phyloP scores from a whole-genome alignment of 2,329 filamentous ascomycete genomes.

The Alternaria tenuissima region DNA sequence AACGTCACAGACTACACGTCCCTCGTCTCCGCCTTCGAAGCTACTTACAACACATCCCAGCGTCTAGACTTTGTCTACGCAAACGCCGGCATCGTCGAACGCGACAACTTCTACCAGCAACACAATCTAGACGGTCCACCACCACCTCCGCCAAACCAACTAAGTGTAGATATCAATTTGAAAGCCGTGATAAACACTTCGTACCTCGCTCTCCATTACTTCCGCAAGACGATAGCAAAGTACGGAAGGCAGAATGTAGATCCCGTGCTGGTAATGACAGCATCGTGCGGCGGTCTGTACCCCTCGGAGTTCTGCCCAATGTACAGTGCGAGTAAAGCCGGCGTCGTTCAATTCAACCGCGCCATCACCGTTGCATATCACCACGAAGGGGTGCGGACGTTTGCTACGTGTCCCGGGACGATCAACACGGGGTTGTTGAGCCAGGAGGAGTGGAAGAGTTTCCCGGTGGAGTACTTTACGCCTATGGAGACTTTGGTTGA shows the following conservation, averaged over 20 bases:
- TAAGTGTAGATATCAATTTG: slow-evolving; percentile 50
- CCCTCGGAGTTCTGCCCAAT: slow-evolving; percentile 45
- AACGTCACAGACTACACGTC: slow-evolving; percentile 51
- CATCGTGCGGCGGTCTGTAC: slow-evolving; percentile 51
- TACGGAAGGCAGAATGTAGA: slow-evolving; percentile 28
- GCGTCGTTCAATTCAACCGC: slow-evolving; percentile 52
- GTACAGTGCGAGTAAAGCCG: slow-evolving; percentile 43
- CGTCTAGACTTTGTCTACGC: slow-evolving; percentile 60
- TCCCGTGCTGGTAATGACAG: slow-evolving; percentile 48
- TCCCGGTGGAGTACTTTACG: slow-evolving; percentile 46
- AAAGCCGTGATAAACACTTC: slow-evolving; percentile 51
- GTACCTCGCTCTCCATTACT: slow-evolving; percentile 56
- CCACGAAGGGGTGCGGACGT: slow-evolving; percentile 51
- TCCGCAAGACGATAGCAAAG: slow-evolving; percentile 34
- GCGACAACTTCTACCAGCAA: slow-evolving; percentile 52
- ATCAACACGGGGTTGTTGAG: slow-evolving; percentile 50
- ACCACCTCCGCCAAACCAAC: slow-evolving; percentile 43
- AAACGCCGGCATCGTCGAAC: slow-evolving; percentile 58
- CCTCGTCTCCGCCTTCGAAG: slow-evolving; percentile 49
- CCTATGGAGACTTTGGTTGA: slow-evolving; percentile 42
- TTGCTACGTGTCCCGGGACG: slow-evolving; percentile 51
- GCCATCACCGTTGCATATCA: slow-evolving; percentile 48
- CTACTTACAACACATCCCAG: slow-evolving; percentile 45
- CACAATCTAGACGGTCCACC: slow-evolving; percentile 36
- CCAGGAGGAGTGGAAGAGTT: slow-evolving; percentile 44